Evolutionary conservation across 495 filamentous ascomycete species (phyloP).

Genomic region (Coniosporium apollinis): DNA sequence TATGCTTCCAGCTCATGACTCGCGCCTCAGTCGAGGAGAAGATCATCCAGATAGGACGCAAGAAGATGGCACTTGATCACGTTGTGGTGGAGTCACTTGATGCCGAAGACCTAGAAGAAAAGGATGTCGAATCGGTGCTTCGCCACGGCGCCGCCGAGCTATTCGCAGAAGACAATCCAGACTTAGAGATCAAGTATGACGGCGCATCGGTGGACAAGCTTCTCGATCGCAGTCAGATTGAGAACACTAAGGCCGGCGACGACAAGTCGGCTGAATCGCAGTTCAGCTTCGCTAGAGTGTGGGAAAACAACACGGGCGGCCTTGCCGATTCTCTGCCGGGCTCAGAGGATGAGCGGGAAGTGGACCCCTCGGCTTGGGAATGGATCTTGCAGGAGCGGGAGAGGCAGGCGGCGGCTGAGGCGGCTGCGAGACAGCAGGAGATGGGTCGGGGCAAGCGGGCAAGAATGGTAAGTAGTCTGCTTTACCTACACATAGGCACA

Average conservation of each 20-base stretch:
- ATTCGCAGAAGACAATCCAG: conserved; percentile 55
- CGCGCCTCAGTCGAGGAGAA: conserved; percentile 81
- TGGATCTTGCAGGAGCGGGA: conserved; percentile 72
- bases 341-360: conserved; percentile 26
- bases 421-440: conserved; percentile 41
- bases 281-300: conserved; percentile 83
- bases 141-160: conserved; percentile 74
- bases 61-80: conserved; percentile 88
- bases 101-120: conserved; percentile 49
- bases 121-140: conserved; percentile 77
- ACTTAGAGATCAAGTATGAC: conserved; percentile 61
- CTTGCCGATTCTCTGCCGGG: conserved; percentile 43
- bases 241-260: conserved; percentile 44
- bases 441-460: conserved; percentile 71
- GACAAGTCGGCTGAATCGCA: conserved; percentile 51
- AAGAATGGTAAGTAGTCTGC: conserved; percentile 31
- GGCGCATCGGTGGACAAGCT: conserved; percentile 65
- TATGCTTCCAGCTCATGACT: conserved; percentile 89
- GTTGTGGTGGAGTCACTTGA: conserved; percentile 84
- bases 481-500: conserved; percentile 20
- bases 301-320: conserved; percentile 64
- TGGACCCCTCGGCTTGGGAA: conserved; percentile 64
- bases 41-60: conserved; percentile 88
- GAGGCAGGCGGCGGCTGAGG: conserved; percentile 51
- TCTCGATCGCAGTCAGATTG: conserved; percentile 67